Evolutionary conservation across 108 stramenopile species (phyloP), one percentile per base, ranked within the genome.

Genomic region (Fragilaria radians): DNA sequence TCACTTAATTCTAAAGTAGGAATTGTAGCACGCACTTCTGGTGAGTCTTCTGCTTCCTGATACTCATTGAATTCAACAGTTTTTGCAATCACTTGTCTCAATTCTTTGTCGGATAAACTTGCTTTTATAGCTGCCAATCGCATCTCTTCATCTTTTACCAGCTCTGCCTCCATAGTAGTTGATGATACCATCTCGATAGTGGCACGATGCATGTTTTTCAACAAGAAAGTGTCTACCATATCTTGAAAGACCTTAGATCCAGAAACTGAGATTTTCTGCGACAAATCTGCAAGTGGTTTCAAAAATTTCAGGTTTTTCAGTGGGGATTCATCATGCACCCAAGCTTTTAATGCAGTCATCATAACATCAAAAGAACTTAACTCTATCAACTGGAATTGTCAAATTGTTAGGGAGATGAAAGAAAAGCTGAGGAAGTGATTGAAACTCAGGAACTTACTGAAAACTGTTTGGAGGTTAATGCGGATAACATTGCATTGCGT

Each of bases 401-500:
- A n/a, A n/a, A 14, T 48, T 49, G 3, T 4, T 48, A 30, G 21
- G 29, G 26, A 11, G 28, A 51, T 48, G 54, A 48, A 28, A 60
- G 26, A n/a, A 3, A 11, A 7, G 26, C 1, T 34, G 57, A 26
- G 7, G 18, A 50, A 50, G 32, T 18, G 22, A 48, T 30, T 49
- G 18, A 42, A 46, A 36, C 26, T 7, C 3, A 60, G 18, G n/a
- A 21, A 50, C 71, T 52, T 46, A 72, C 71, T 28, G 67, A 62
- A 61, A 98, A 98, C 71, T 98, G 96, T 61, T 92, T 80, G n/a
- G 95, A 89, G 67, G 96, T 98, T 82, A 98, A 79, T 9, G 86
- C 85, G 14, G 97, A 86, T 18, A 92, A 92, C 62, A 89, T 78
- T 4, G 77, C 95, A 48, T 93, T 91, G 1, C 77, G 83, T 22